Base-by-base conservation (phyloP, 2,329 filamentous ascomycete species). In the Aplosporella prunicola region DNA sequence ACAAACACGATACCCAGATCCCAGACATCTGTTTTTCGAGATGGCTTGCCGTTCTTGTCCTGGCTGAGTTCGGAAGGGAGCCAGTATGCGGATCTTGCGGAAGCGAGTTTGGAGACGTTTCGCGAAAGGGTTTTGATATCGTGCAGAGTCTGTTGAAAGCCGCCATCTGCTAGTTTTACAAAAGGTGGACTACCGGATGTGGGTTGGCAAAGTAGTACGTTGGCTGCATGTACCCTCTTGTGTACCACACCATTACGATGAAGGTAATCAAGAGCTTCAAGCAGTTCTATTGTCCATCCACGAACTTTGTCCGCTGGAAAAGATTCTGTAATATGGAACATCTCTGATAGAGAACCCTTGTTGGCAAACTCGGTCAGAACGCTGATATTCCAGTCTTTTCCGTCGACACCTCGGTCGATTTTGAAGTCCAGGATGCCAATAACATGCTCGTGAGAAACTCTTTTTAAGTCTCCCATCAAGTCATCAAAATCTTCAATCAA, bases 21-120 rank as follows among this genome's bases (percentile, higher is more conserved):
- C 91, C 91, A 98, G 7, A 96, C 76, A 56, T 96, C 91, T 0
- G 86, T 85, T 57, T 94, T 94, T 50, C 62, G 80, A 69, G 57
- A 81, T 35, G 58, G 57, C 24, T 57, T 53, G 16, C 20, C 22
- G 53, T 67, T 20, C 71, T 71, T 18, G 73, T 79, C 42, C 71
- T 74, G 20, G 5, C 74, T 72, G 34, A 87, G 71, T 59, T 94
- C 87, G 1, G 87, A 82, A 1, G 88, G 78, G 5, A 82, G 61
- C 88, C 88, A 94, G 47, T 86, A 85, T 1, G 81, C 78, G 11
- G 85, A 87, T 47, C 80, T 81, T 11, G 81, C 75, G 16, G 77
- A 71, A 31, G 71, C 67, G 14, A 74, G 60, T 2, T 70, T 69
- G 4, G 74, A 51, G 25, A 60, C 52, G 57, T 49, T 74, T 52